These are phyloP conservation scores for Fusarium bactridioides DNA, from an alignment of 2,329 filamentous ascomycete genomes.

Conservation along the genomic window DNA sequence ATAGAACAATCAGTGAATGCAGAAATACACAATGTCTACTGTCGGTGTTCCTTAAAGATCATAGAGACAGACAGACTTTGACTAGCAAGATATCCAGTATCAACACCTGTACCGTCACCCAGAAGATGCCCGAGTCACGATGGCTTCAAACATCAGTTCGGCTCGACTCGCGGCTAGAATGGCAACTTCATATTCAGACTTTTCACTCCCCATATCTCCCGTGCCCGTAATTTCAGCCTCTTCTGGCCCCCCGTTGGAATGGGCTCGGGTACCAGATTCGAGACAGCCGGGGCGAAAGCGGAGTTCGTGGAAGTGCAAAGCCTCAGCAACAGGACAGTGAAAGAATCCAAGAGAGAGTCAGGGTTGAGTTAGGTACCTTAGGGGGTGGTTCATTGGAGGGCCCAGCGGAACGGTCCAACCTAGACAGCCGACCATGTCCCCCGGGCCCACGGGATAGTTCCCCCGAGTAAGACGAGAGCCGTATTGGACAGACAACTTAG, in stretches of 20 bases:
- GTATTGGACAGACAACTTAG: constrained; percentile 30
- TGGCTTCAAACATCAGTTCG: not conserved
- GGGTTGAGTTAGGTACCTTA: not conserved
- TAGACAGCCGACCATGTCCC: constrained; percentile 34
- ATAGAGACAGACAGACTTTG: not conserved
- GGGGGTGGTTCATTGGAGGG: constrained; percentile 25
- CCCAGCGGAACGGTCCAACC: constrained; percentile 42
- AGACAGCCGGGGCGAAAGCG: constrained; percentile 28
- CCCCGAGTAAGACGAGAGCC: constrained; percentile 33
- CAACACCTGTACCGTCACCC: not conserved
- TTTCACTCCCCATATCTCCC: constrained; percentile 2
- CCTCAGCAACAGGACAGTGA: not conserved
- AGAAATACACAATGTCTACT: not conserved
- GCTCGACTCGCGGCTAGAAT: constrained; percentile 16
- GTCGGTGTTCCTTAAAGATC: not conserved
- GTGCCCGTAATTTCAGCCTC: constrained; percentile 23
- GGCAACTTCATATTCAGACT: not conserved
- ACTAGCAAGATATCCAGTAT: not conserved
- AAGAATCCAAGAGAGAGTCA: not conserved
- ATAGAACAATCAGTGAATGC: not conserved
- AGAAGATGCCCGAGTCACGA: constrained; percentile 25
- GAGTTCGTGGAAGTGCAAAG: constrained; percentile 4
- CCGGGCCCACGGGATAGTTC: constrained; percentile 30
- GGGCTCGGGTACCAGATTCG: constrained; percentile 34
- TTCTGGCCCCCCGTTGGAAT: constrained; percentile 30